Base-by-base conservation (phyloP, 257 asterid species). In the Ilex aquifolium region DNA sequence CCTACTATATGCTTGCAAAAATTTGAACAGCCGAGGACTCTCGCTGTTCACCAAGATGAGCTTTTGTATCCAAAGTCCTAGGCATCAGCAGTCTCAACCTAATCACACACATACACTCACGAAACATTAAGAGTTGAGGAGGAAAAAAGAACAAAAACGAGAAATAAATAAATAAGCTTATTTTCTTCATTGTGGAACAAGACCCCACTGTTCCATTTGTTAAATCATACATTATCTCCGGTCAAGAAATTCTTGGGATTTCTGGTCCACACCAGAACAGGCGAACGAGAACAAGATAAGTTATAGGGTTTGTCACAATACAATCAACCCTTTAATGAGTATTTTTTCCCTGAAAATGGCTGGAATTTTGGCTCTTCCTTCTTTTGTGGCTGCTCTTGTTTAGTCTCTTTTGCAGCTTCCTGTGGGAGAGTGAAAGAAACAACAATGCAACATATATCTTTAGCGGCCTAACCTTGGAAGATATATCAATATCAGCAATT, bases 281-380 rank as follows among this genome's bases (percentile, higher is more conserved):
- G 30, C 40, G 32, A 57, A 69, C 42, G 58, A 61, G 42, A 36
- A 36, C 42, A 4, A 36, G 7, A 2, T 4, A 36, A 36, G 8
- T 36, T 36, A 8, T 8, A 2, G 42, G 2, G 42, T 36, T 36
- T 4, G 8, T 4, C 8, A 40, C 62, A 72, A 66, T 16, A 70
- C 77, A 66, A 72, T 81, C 82, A 81, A 62, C 90, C 87, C 83
- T 79, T 84, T 67, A 87, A 64, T 1, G 95, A 84, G 80, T 84
- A 82, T 64, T 87, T 87, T 79, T 87, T 87, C 30, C 95, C 95
- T 2, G 79, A 67, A 71, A 87, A 87, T 2, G 95, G 74, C 76
- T 80, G 88, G 76, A 87, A 84, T 67, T 85, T 80, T 6, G 88
- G 81, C 31, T 82, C 95, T 63, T 93, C 99, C 17, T 73, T 83